Conservation (phyloP, 768 basidiomycete species). For the Agaricus sinodeliciosus region DNA sequence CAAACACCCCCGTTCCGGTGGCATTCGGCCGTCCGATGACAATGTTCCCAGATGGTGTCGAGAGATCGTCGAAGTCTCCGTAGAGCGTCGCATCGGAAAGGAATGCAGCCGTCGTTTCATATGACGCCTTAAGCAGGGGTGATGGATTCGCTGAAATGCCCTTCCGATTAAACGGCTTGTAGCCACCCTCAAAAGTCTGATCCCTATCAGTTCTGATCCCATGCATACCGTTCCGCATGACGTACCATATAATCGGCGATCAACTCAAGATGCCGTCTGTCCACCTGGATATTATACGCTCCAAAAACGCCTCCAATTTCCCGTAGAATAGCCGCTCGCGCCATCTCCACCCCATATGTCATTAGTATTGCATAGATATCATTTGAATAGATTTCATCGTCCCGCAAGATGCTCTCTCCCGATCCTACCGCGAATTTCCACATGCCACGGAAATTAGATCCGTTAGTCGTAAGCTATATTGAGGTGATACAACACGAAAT, state of each 20-base stretch:
- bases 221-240: constrained; percentile 18
- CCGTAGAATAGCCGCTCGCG: constrained; percentile 80
- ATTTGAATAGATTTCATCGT: constrained; percentile 84
- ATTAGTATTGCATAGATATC: constrained; percentile 88
- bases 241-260: constrained; percentile 98
- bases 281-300: constrained; percentile 93
- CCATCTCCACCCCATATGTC: constrained; percentile 97
- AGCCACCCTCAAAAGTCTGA: constrained; percentile 96
- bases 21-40: constrained; percentile 81
- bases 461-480: constrained; percentile 75
- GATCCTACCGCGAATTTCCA: constrained; percentile 65
- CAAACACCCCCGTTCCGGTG: constrained; percentile 96
- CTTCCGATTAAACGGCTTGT: constrained; percentile 96
- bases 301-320: constrained; percentile 92
- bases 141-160: constrained; percentile 91
- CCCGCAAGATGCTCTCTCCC: constrained; percentile 59
- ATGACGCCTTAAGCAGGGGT: constrained; percentile 95
- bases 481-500: background rate
- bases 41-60: constrained; percentile 86
- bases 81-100: constrained; percentile 89
- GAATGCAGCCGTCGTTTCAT: constrained; percentile 93
- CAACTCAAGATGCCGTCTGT: constrained; percentile 88
- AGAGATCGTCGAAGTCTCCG: constrained; percentile 93
- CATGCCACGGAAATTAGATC: constrained; percentile 86
- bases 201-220: constrained; percentile 1